phyloP scores from a whole-genome alignment of 108 stramenopile genomes.

The Stephanodiscus minutulus region DNA sequence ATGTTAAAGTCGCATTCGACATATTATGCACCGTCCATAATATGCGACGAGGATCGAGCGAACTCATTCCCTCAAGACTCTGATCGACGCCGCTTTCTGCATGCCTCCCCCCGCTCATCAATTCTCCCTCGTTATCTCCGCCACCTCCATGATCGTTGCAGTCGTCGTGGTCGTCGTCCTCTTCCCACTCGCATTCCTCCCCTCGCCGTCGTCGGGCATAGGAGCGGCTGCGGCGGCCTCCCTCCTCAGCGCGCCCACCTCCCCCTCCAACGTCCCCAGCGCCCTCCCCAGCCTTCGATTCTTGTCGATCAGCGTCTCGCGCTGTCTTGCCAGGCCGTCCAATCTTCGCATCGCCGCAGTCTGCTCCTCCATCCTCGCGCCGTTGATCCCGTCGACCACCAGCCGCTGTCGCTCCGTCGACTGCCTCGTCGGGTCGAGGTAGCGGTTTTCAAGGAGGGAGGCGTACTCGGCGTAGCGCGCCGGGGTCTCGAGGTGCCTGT shows the following conservation, averaged over 20 bases:
- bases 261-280: slow-evolving; percentile 45
- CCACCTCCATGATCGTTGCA: background rate
- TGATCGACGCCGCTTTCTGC: too few relatives aligned
- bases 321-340: slow-evolving; percentile 42
- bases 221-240: background rate
- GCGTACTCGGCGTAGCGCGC: slow-evolving; percentile 52
- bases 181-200: background rate
- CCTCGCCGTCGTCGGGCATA: background rate
- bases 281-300: slow-evolving; percentile 62
- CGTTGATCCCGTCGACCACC: slow-evolving; percentile 71
- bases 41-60: too few relatives aligned
- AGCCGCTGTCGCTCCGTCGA: slow-evolving; percentile 49
- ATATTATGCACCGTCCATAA: too few relatives aligned
- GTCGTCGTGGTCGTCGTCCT: background rate
- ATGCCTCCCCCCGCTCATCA: too few relatives aligned
- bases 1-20: too few relatives aligned
- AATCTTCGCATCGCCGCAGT: slow-evolving; percentile 37
- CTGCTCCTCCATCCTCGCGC: slow-evolving; percentile 63
- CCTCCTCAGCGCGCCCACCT: slow-evolving; percentile 32
- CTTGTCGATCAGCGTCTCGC: slow-evolving; percentile 56
- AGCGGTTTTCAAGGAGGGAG: slow-evolving; percentile 31
- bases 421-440: slow-evolving; percentile 17
- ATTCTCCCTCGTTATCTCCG: background rate
- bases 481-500: slow-evolving; percentile 50
- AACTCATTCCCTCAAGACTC: too few relatives aligned